Evolutionary conservation across 2,329 filamentous ascomycete species (phyloP), one percentile per base, ranked within the genome.

Genomic region (Trichoderma asperellum): DNA sequence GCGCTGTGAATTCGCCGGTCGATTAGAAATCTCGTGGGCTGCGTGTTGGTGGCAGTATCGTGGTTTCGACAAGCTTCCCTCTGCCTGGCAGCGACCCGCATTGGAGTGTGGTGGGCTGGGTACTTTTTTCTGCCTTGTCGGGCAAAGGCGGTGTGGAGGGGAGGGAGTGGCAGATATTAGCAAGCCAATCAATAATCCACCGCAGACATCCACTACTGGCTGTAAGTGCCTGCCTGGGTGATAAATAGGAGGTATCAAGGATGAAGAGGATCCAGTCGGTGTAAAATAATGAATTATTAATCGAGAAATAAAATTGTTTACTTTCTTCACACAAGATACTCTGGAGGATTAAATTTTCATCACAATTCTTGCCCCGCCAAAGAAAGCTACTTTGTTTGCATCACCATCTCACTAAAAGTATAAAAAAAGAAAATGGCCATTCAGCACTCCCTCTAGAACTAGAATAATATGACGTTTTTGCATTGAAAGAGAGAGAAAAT

Each of bases 91-190:
- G 24, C 34, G 69, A 69, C 69, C 69, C 69, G 69, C 69, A 70
- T 63, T 60, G 57, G 29, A 57, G 71, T 70, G 70, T 63, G 65
- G 69, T 70, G 69, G 69, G 69, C 69, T 70, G 58, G 69, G 52
- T 66, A 69, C 66, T 71, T 71, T 71, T 71, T 71, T 71, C 70
- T 71, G 70, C 70, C 70, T 52, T 24, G 35, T 16, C 35, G 40
- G 40, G 63, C 72, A 72, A 76, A 73, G 74, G 77, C 77, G 77
- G 77, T 79, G 77, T 76, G 72, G 72, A 43, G 71, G 49, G 34
- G 27, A 21, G 5, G 7, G 7, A 47, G 57, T 70, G 55, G 29
- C 35, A 60, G 62, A n/a, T 24, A 62, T 59, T 32, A 53, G 60
- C 47, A 59, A 61, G 62, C 49, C 49, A 32, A 8, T 62, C 60